Base-by-base conservation (phyloP, 768 basidiomycete species). In the Collybia nuda region DNA sequence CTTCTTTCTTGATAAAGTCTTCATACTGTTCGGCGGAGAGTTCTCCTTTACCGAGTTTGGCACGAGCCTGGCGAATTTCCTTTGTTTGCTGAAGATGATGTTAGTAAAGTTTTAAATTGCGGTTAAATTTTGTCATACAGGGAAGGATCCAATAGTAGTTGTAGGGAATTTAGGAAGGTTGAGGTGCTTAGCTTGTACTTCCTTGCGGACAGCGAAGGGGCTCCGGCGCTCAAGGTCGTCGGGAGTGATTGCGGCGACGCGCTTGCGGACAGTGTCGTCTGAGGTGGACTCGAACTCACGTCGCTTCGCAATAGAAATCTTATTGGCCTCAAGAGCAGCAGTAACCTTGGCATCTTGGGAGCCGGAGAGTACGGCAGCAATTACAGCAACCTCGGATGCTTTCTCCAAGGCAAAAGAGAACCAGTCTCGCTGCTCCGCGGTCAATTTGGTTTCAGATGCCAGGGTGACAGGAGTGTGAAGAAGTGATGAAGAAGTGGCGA, bases 331-430 rank as follows among this genome's bases (percentile, higher is more conserved):
- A 53, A 96, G 79, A 48, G 88, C 88, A 46, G 79, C 73, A 52
- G 86, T 71, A 56, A 91, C 75, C 23, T 74, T 72, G 47, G 86
- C 54, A 61, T 93, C 86, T 67, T 93, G 90, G 48, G 92, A 89
- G 59, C 89, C 88, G 51, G 90, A 90, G 52, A 96, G 79, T 52
- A 82, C 84, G 44, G 89, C 81, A 50, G 96, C 94, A 60, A 98
- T 85, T 57, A 78, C 77, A 40, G 94, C 78, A 62, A 98, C 93
- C 72, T 99, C 97, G 39, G 73, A 73, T 24, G 89, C 90, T 79
- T 99, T 99, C 81, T 99, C 96, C 53, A 90, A 76, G 46, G 97
- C 97, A 69, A 98, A 99, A 5, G 97, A 91, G 76, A 99, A 93
- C 96, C 97, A 99, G 65, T 96, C 93, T 74, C 86, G 90, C 70